Evolutionary conservation across 139 green algal genomes (phyloP).

Genomic region (Mesotaenium endlicherianum): DNA sequence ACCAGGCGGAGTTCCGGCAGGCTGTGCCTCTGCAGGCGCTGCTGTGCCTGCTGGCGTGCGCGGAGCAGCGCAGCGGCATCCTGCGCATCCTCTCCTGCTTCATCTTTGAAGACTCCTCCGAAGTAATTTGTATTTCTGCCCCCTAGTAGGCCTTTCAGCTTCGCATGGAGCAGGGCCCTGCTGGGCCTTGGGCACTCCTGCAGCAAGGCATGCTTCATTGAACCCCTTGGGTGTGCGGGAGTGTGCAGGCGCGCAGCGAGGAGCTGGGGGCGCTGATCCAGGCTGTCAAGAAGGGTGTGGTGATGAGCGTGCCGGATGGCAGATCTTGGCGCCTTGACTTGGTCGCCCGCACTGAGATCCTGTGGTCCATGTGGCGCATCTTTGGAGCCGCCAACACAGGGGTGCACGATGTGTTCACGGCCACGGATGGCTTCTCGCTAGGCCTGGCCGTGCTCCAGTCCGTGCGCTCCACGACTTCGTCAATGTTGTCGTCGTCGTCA

Average conservation of each 20-base stretch:
- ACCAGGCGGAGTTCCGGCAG: slow-evolving; percentile 29
- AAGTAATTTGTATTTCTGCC: too few relatives aligned
- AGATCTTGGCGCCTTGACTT: slow-evolving; percentile 20
- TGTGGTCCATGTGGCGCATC: slow-evolving; percentile 1
- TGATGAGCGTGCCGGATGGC: not conserved
- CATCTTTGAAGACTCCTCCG: slow-evolving; percentile 22
- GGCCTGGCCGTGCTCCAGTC: slow-evolving; percentile 11
- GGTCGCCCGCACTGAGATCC: slow-evolving; percentile 19
- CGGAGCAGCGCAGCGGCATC: not conserved
- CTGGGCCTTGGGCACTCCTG: too few relatives aligned
- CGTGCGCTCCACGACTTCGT: not conserved
- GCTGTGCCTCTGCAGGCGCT: slow-evolving; percentile 12
- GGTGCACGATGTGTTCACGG: slow-evolving; percentile 26
- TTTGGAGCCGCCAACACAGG: not conserved
- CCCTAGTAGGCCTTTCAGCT: too few relatives aligned
- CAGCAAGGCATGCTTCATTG: too few relatives aligned
- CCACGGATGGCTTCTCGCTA: slow-evolving; percentile 29
- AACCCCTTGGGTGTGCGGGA: too few relatives aligned
- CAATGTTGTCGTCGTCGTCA: too few relatives aligned
- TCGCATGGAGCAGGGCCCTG: too few relatives aligned
- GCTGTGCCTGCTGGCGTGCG: slow-evolving; percentile 30
- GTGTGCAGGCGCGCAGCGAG: slow-evolving; percentile 6
- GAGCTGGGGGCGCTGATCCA: slow-evolving; percentile 37
- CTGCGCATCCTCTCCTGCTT: slow-evolving; percentile 35
- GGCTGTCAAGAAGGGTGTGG: slow-evolving; percentile 21